phyloP scores from a whole-genome alignment of 1,284 basidiomycete genomes.

The Microbotryum saponariae region DNA sequence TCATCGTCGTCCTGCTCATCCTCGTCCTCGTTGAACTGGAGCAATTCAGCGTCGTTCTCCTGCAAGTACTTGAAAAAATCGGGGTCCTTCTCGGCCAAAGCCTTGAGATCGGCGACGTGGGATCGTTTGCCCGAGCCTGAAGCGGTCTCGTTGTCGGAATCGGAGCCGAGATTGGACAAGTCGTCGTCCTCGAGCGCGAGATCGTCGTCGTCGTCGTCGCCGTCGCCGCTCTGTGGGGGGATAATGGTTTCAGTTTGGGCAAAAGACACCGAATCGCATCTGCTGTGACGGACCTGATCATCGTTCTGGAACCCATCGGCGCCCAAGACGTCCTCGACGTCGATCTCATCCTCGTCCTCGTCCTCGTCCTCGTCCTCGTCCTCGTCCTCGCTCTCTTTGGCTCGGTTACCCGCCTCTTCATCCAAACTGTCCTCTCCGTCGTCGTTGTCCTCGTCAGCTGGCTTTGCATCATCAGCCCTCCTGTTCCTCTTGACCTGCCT shows the following conservation, averaged over 20 bases:
- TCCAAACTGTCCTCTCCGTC: conserved; percentile 39
- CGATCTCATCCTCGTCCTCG: conserved; percentile 44
- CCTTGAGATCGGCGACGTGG: conserved; percentile 75
- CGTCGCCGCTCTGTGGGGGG: conserved; percentile 21
- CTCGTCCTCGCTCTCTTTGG: conserved; percentile 37
- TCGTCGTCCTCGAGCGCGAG: conserved; percentile 31
- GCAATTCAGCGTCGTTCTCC: conserved; percentile 84
- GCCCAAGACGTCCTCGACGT: conserved; percentile 70
- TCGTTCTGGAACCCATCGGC: conserved; percentile 54
- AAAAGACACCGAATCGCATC: not conserved
- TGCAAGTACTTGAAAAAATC: conserved; percentile 98
- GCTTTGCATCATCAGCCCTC: conserved; percentile 10
- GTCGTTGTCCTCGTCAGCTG: not conserved
- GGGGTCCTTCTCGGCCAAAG: conserved; percentile 88
- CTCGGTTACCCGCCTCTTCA: conserved; percentile 37
- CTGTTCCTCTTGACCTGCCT: conserved; percentile 27
- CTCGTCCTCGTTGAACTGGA: conserved; percentile 55
- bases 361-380: conserved; percentile 43
- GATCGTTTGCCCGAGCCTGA: not conserved
- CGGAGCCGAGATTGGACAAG: conserved; percentile 25
- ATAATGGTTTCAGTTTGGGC: conserved; percentile 23
- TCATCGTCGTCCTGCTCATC: conserved; percentile 37
- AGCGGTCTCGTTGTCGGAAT: conserved; percentile 7
- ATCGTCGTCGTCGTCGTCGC: conserved; percentile 6
- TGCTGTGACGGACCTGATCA: too few relatives aligned